Evolutionary conservation across 805 yeast species (phyloP).

Genomic region (Ogataea paraovalis): DNA sequence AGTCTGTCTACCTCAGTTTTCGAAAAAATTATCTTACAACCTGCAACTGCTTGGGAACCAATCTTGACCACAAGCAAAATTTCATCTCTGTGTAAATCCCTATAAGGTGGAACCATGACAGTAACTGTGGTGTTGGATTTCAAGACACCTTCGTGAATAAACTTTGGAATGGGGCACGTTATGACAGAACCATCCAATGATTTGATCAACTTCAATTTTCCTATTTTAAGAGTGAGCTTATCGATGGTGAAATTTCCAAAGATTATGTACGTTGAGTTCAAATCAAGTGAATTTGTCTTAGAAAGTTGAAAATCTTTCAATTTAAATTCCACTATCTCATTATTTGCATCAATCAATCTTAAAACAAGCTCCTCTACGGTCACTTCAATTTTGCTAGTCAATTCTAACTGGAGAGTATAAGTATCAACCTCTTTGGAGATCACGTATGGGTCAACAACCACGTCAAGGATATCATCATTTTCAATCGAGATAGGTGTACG

Average conservation of each 20-base stretch:
- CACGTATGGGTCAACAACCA: constrained; percentile 36
- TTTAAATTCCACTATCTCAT: constrained; percentile 16
- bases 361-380: constrained; percentile 16
- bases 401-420: constrained; percentile 34
- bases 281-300: constrained; percentile 9
- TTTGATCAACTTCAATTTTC: constrained; percentile 20
- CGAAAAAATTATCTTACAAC: constrained; percentile 17
- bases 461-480: constrained; percentile 33
- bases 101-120: constrained; percentile 18
- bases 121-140: constrained; percentile 18
- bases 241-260: constrained; percentile 21
- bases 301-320: constrained; percentile 6
- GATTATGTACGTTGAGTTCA: constrained; percentile 17
- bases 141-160: constrained; percentile 5
- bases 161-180: constrained; percentile 16
- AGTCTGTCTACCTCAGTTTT: constrained; percentile 30
- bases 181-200: constrained; percentile 10
- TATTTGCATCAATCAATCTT: constrained; percentile 9
- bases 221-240: constrained; percentile 16
- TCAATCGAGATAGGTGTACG: constrained; percentile 9
- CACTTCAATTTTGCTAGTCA: constrained; percentile 27
- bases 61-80: constrained; percentile 17
- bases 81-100: constrained; percentile 28
- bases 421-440: constrained; percentile 33
- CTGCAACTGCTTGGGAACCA: constrained; percentile 17